Evolutionary conservation across 1,284 basidiomycete genomes (phyloP), one percentile per base, ranked within the genome.

Genomic region (Volvariella volvacea): DNA sequence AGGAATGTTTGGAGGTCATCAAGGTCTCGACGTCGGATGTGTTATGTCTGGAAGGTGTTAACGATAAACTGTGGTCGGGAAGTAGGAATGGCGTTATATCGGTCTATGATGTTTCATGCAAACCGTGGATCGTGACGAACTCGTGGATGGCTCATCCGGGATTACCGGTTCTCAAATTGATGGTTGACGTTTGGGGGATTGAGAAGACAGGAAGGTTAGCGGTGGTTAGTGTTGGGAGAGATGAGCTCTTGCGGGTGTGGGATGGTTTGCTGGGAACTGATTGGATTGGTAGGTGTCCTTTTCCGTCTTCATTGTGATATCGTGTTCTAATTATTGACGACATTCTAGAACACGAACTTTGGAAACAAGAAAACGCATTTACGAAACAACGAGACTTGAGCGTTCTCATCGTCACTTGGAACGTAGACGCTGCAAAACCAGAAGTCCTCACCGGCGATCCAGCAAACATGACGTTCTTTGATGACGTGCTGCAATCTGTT

Each of bases 341-440:
- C 31, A 14, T 32, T 40, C 25, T 21, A 91, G 91, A 92, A 44
- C 70, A 76, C 37, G 85, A 89, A 52, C 67, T 97, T 15, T 61
- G 78, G 50, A 84, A 84, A 56, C 76, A 81, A 16, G 90, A 95
- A 61, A 63, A 67, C 0, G 71, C 83, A 19, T 98, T 86, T 65
- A 91, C 88, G 61, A 76, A 76, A 3, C 93, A 88, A 70, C 75
- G 91, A 22, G 69, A 84, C 16, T 65, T 96, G 49, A 86, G 78
- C 8, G 70, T 88, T 0, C 80, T 98, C n/a, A 74, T 92, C 28
- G 78, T 92, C 33, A 87, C 92, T 0, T 99, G 91, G 92, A 99
- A 99, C 61, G 80, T 92, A 42, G 94, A 95, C 60, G 87, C 92
- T 1, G 82, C 85, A 2, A 83, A 84, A 50, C 94, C 94, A 0